Evolutionary conservation across 2,329 filamentous ascomycete genomes (phyloP).

Genomic region (Pestalotiopsis sp.): DNA sequence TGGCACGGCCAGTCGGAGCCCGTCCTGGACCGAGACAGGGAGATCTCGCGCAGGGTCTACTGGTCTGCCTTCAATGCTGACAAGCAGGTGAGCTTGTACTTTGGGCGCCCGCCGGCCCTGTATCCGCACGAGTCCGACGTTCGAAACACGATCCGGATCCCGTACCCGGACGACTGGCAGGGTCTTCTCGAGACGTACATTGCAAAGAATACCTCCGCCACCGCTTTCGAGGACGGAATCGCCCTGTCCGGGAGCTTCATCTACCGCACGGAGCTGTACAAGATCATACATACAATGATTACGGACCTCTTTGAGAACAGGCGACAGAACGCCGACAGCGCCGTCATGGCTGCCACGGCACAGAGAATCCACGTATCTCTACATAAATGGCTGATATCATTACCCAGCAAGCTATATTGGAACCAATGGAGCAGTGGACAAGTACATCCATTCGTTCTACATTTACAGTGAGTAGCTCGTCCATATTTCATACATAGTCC

Average conservation of each 20-base stretch:
- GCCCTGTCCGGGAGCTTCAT: constrained; percentile 47
- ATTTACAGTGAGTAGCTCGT: constrained; percentile 40
- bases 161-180: constrained; percentile 52
- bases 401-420: constrained; percentile 52
- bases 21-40: constrained; percentile 46
- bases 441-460: constrained; percentile 47
- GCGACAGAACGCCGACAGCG: constrained; percentile 40
- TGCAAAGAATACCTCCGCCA: constrained; percentile 43
- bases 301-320: constrained; percentile 54
- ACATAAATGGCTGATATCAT: constrained; percentile 46
- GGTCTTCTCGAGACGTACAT: constrained; percentile 50
- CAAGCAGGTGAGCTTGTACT: constrained; percentile 54
- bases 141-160: constrained; percentile 48
- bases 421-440: constrained; percentile 52
- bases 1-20: constrained; percentile 45
- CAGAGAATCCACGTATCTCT: constrained; percentile 49
- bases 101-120: constrained; percentile 51
- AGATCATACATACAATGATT: constrained; percentile 53
- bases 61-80: constrained; percentile 54
- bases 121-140: constrained; percentile 53
- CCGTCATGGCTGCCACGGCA: constrained; percentile 43
- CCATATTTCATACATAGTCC: neutral
- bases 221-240: constrained; percentile 48
- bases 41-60: constrained; percentile 50
- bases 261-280: constrained; percentile 49